phyloP scores from a whole-genome alignment of 139 green algal species.

The Micractinium conductrix region DNA sequence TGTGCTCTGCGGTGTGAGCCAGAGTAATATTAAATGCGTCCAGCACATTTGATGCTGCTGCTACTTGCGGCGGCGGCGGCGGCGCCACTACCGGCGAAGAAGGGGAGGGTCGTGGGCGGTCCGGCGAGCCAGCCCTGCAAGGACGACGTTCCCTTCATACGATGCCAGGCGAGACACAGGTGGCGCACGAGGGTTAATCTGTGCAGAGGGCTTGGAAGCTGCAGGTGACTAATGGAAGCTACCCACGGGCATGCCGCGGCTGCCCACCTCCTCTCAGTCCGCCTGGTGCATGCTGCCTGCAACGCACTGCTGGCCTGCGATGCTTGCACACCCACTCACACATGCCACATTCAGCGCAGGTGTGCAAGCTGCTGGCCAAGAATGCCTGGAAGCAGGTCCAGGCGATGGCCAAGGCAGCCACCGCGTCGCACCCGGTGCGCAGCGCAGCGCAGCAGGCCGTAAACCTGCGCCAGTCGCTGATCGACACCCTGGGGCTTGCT shows the following conservation, averaged over 20 bases:
- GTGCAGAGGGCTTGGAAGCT: no score
- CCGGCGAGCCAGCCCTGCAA: not conserved
- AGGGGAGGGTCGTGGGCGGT: not conserved
- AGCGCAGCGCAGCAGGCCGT: not conserved
- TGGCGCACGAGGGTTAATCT: no score
- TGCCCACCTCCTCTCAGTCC: not conserved
- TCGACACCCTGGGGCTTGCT: no score
- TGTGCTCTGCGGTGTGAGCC: no score
- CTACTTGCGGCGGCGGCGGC: not conserved
- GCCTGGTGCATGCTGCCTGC: not conserved
- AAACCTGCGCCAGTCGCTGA: not conserved
- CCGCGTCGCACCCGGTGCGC: not conserved
- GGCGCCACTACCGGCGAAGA: not conserved
- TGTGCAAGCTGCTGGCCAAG: constrained; percentile 57
- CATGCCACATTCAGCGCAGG: not conserved
- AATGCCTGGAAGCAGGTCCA: constrained; percentile 50
- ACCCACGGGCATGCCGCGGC: no score
- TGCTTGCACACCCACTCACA: not conserved
- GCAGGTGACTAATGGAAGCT: no score
- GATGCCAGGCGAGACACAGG: constrained; percentile 20
- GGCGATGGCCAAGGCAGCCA: constrained; percentile 40
- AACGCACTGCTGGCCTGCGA: not conserved
- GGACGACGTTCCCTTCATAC: not conserved
- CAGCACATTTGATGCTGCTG: not conserved
- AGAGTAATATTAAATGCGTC: no score